Base-by-base conservation (phyloP, 345 rosid genomes). In the Ceriops tagal region DNA sequence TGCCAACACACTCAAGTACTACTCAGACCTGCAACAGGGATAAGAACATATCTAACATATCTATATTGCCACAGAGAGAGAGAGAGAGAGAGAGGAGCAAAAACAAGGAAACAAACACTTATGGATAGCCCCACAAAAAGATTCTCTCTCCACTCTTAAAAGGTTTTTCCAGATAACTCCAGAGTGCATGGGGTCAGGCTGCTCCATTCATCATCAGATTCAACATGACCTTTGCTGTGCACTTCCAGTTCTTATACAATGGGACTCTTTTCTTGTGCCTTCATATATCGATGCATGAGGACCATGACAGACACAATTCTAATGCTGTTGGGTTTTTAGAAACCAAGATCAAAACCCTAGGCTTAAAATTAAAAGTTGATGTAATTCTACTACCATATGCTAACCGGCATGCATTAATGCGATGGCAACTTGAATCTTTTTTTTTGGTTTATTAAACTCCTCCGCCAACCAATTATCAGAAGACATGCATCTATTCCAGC, bases 151-250 rank as follows among this genome's bases (percentile, higher is more conserved):
- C 74, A 53, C 71, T 69, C 62, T 58, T 35, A 64, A 79, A 77
- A 76, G 81, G 69, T 66, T 7, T 15, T 32, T 57, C 43, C 21
- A 77, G 72, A 75, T 79, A 80, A 78, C 80, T 84, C 79, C 79
- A 77, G 68, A 68, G 64, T 80, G 77, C 84, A 81, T 73, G 85
- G 85, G 80, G 83, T 77, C 74, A 80, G 30, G 49, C 79, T 75
- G 34, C 71, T 52, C 10, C 59, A 22, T 27, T 56, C 59, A 21
- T 58, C 51, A 37, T 58, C 64, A 52, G 37, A 72, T 58, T 61
- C 74, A 77, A 22, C 43, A 27, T 78, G 77, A 73, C 70, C 79
- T 69, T 70, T 74, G 69, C 67, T 67, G 66, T 82, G 74, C 81
- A 59, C 18, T 51, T 34, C 73, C 58, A 22, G 58, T 49, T 49